These are phyloP conservation scores for Nissolia schottii DNA, from an alignment of 306 rosid genomes.

Conservation along the genomic window DNA sequence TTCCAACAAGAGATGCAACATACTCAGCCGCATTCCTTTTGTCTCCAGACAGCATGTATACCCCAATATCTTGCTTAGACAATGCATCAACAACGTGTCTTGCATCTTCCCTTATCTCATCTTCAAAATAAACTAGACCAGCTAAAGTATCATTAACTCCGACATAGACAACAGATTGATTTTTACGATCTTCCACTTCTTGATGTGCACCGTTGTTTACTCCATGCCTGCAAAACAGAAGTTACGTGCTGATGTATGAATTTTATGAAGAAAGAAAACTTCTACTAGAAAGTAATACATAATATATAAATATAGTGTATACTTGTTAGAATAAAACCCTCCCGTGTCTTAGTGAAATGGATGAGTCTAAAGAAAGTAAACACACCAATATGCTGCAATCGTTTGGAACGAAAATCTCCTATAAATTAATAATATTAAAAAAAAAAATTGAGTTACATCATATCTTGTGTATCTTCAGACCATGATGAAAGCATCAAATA, in stretches of 20 bases:
- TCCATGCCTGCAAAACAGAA: slow-evolving; percentile 62
- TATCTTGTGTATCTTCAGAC: slow-evolving; percentile 1
- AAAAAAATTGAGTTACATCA: slow-evolving; percentile 2
- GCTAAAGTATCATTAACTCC: slow-evolving; percentile 68
- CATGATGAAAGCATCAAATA: neutral
- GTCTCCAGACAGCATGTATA: slow-evolving; percentile 94
- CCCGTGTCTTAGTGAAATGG: neutral
- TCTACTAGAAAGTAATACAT: neutral
- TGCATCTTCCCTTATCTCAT: slow-evolving; percentile 89
- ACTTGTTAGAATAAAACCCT: neutral
- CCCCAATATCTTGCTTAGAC: slow-evolving; percentile 62
- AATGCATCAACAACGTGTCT: slow-evolving; percentile 55
- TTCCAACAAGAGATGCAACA: slow-evolving; percentile 87
- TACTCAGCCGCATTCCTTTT: slow-evolving; percentile 76
- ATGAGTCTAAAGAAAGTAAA: slow-evolving; percentile 16
- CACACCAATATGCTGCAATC: neutral
- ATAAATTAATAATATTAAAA: neutral
- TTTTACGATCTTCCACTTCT: slow-evolving; percentile 47
- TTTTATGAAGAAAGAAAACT: neutral
- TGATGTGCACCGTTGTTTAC: slow-evolving; percentile 39
- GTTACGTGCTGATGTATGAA: slow-evolving; percentile 5
- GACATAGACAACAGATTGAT: slow-evolving; percentile 78
- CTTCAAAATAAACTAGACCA: slow-evolving; percentile 80
- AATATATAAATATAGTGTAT: neutral
- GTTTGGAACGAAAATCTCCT: neutral